Conservation (phyloP, 768 basidiomycete species). For the Termitomyces sp. region DNA sequence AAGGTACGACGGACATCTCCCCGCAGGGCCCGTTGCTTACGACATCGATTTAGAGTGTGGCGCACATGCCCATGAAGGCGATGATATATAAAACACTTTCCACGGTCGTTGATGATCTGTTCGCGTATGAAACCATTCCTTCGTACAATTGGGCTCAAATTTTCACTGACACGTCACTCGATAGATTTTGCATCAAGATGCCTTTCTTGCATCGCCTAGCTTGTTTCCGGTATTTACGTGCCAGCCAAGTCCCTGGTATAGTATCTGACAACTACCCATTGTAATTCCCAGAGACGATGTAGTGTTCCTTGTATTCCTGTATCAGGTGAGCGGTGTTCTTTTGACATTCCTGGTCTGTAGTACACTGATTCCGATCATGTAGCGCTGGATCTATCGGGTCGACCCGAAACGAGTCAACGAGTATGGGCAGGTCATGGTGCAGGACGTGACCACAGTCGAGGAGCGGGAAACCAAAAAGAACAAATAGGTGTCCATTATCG, state of each 20-base stretch:
- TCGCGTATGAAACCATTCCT: constrained; percentile 54
- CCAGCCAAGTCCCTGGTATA: constrained; percentile 15
- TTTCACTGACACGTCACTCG: constrained; percentile 13
- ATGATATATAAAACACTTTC: constrained; percentile 95
- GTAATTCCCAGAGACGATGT: constrained; percentile 64
- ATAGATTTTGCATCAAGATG: constrained; percentile 94
- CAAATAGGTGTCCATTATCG: constrained; percentile 25
- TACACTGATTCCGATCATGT: constrained; percentile 20
- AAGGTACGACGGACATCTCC: constrained; percentile 52
- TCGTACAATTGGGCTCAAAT: constrained; percentile 1
- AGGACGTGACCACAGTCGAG: constrained; percentile 38
- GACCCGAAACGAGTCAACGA: constrained; percentile 96
- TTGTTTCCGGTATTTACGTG: constrained; percentile 58
- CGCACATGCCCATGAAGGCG: constrained; percentile 98
- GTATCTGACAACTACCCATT: constrained; percentile 18
- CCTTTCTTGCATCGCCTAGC: constrained; percentile 89
- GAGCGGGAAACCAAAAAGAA: constrained; percentile 61
- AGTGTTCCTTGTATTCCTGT: constrained; percentile 88
- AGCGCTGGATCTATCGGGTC: constrained; percentile 97
- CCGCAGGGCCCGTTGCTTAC: constrained; percentile 5
- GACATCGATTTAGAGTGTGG: constrained; percentile 62
- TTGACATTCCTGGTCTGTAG: neutral
- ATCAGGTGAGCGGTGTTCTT: constrained; percentile 62
- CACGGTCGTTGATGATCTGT: constrained; percentile 89
- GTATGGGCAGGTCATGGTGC: constrained; percentile 80